Conservation (phyloP, 73 alveolate species). For the Stentor coeruleus region DNA sequence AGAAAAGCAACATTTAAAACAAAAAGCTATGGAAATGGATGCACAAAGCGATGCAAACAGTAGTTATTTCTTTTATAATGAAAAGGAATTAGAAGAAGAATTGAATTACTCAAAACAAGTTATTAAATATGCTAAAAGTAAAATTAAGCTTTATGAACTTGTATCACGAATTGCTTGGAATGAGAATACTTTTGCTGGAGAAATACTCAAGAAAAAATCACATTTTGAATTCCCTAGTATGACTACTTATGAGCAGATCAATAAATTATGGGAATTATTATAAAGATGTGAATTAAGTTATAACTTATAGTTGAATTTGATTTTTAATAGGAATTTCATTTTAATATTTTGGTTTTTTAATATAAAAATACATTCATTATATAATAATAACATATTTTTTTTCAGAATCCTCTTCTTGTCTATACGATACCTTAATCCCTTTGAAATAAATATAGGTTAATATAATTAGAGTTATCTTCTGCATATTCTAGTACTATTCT, state of each 20-base stretch:
- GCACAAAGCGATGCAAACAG: not conserved
- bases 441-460: too few relatives aligned
- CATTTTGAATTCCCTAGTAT: not conserved
- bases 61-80: not conserved
- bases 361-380: too few relatives aligned
- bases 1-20: not conserved
- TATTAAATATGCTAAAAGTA: not conserved
- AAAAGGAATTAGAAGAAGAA: not conserved
- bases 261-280: not conserved
- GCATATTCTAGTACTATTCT: too few relatives aligned
- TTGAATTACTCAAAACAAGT: not conserved
- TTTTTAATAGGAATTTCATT: too few relatives aligned
- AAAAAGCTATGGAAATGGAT: not conserved
- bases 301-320: too few relatives aligned
- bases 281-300: too few relatives aligned
- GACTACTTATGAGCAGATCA: not conserved
- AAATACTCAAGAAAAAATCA: not conserved
- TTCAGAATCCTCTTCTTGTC: too few relatives aligned
- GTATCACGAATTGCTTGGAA: not conserved
- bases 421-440: too few relatives aligned
- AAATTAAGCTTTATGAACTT: not conserved
- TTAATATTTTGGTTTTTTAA: too few relatives aligned
- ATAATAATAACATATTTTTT: too few relatives aligned
- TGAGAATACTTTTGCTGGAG: not conserved
- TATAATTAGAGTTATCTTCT: too few relatives aligned